Evolutionary conservation across 352 stramenopile genomes (phyloP).

Genomic region (Phytopythium litorale): DNA sequence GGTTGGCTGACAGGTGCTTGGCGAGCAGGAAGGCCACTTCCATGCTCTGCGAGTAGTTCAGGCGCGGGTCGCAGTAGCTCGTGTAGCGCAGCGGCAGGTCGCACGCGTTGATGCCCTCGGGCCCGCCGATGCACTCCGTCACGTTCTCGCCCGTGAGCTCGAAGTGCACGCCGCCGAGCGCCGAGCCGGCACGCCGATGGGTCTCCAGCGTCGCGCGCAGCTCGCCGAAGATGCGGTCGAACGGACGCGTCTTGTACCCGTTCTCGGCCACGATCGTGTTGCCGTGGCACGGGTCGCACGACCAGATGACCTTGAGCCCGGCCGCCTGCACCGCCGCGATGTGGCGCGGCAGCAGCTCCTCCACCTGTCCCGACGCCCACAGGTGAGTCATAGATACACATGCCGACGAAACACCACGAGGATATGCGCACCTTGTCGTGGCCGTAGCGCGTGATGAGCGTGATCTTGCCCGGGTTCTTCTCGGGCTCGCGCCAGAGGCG

Average conservation of each 20-base stretch:
- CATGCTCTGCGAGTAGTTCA: constrained; percentile 98
- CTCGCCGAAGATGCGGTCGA: constrained; percentile 96
- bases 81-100: constrained; percentile 94
- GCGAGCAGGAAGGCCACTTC: constrained; percentile 97
- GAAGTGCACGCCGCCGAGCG: constrained; percentile 94
- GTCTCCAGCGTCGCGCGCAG: constrained; percentile 98
- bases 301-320: constrained; percentile 95
- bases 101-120: constrained; percentile 91
- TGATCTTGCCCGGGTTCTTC: constrained; percentile 94
- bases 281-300: constrained; percentile 94
- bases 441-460: constrained; percentile 98
- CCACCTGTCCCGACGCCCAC: constrained; percentile 13
- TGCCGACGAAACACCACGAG: background rate
- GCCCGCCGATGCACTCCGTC: constrained; percentile 97
- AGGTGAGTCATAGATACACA: background rate
- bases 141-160: constrained; percentile 99
- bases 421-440: constrained; percentile 77
- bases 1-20: constrained; percentile 81
- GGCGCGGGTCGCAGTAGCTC: constrained; percentile 96
- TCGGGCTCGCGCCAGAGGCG: constrained; percentile 93
- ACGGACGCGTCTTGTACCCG: constrained; percentile 96
- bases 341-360: constrained; percentile 92
- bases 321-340: constrained; percentile 95
- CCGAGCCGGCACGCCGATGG: constrained; percentile 92
- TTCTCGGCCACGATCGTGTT: constrained; percentile 98